Conservation (phyloP, 495 filamentous ascomycete species). For the Neurospora hispaniola region DNA sequence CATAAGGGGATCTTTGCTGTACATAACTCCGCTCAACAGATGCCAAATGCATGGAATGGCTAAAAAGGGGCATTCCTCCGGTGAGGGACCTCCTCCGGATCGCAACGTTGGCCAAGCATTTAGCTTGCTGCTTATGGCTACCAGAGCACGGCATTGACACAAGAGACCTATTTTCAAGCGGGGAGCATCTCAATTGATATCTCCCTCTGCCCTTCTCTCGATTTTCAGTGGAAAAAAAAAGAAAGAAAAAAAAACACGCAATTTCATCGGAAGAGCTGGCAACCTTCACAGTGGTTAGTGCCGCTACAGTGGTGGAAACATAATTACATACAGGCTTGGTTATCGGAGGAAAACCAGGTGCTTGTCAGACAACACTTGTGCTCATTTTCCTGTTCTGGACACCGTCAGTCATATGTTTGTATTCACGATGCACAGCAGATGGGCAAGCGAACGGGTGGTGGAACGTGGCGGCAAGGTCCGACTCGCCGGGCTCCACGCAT, state of each 20-base stretch:
- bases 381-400: not conserved
- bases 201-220: not conserved
- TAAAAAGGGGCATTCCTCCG: not conserved
- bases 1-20: not conserved
- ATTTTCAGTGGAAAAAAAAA: not conserved
- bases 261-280: not conserved
- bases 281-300: not conserved
- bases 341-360: not conserved
- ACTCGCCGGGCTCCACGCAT: not conserved
- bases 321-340: not conserved
- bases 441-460: not conserved
- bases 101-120: not conserved
- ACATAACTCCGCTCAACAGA: not conserved
- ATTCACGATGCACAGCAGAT: not conserved
- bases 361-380: not conserved
- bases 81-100: not conserved
- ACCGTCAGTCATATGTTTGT: not conserved
- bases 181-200: not conserved
- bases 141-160: not conserved
- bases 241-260: not conserved
- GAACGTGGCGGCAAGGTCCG: not conserved
- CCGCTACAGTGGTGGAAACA: not conserved
- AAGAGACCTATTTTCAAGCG: not conserved
- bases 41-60: not conserved
- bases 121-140: not conserved